Evolutionary conservation across 345 rosid genomes (phyloP), one percentile per base, ranked within the genome.

Genomic region (Eutrema yunnanense): DNA sequence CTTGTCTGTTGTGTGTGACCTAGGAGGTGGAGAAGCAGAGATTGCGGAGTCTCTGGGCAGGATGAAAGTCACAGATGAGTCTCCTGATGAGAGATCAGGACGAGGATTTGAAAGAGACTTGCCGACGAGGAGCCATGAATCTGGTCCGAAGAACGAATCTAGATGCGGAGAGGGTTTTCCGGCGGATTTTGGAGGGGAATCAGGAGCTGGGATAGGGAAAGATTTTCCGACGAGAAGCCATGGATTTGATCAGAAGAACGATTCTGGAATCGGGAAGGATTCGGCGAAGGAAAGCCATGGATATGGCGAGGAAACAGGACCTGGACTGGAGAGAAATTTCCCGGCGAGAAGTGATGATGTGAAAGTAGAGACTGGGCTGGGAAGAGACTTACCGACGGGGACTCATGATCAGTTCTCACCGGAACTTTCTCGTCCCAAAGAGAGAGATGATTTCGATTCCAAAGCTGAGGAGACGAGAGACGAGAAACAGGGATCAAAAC

Each of bases 391-490:
- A 3, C 79, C 70, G 16, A 75, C 65, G 10, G 70, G 70, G 14
- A 53, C 44, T 78, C 95, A 90, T 62, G 85, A 72, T 52, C 92
- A 87, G 8, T 86, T 84, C 77, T 84, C 90, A 16, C 84, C 86
- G 4, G 87, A 77, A 10, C 78, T 78, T 6, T 26, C 79, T n/a
- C 57, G 75, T 43, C 74, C 65, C 0, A 63, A 37, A 47, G 60
- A 47, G 32, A 75, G 29, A 43, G 30, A 36, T n/a, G 43, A 43
- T 2, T 29, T 9, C 27, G 58, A 34, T 3, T 67, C 58, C 0
- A 29, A 7, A 4, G 7, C 6, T 56, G 66, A 69, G 26, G 69
- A 6, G n/a, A 62, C 16, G 0, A 50, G 13, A 65, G 59, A 66
- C 5, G 41, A 41, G 32, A 1, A 38, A 4, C 42, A 10, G 0